A percentile compares a stretch with the other conserved stretches of the same genome.
phyloP scores from a whole-genome alignment of 1,284 basidiomycete species.

The Rhodotorula sp. region DNA sequence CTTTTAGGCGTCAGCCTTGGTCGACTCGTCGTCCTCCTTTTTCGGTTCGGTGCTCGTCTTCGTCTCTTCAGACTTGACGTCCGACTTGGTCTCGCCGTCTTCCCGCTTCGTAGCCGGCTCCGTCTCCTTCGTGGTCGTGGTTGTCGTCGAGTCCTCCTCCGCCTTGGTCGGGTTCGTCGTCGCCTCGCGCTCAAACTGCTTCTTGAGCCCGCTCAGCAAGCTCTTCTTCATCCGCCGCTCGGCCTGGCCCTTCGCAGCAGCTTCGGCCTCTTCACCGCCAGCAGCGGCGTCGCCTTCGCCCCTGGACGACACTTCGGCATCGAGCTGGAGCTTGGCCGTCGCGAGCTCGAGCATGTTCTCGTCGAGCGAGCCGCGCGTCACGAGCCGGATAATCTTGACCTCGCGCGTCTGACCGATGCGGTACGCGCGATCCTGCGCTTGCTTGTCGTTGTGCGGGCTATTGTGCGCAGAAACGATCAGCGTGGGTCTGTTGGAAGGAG shows the following conservation, averaged over 20 bases:
- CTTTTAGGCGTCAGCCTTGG: too few species aligned
- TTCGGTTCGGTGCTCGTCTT: too few species aligned
- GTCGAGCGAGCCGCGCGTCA: constrained; percentile 45
- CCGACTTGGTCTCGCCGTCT: neutral
- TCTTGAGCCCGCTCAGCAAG: constrained; percentile 25
- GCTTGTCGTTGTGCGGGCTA: constrained; percentile 69
- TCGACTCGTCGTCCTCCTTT: too few species aligned
- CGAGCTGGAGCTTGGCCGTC: constrained; percentile 82
- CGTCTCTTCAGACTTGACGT: neutral
- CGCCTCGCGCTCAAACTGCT: constrained; percentile 25
- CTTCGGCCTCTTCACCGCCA: neutral
- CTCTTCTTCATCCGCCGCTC: constrained; percentile 18
- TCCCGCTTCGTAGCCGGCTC: neutral
- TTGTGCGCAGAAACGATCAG: constrained; percentile 27
- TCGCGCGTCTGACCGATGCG: constrained; percentile 93
- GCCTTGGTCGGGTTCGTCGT: neutral
- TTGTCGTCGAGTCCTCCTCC: neutral
- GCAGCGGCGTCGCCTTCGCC: too few species aligned
- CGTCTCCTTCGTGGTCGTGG: neutral
- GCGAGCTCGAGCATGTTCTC: constrained; percentile 90
- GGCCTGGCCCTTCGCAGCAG: constrained; percentile 2
- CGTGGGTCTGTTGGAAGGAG: neutral
- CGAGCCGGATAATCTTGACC: constrained; percentile 63
- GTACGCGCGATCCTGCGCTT: constrained; percentile 82
- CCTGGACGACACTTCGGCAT: constrained; percentile 74